phyloP scores from a whole-genome alignment of 345 rosid species.

The Citrus cavaleriei region DNA sequence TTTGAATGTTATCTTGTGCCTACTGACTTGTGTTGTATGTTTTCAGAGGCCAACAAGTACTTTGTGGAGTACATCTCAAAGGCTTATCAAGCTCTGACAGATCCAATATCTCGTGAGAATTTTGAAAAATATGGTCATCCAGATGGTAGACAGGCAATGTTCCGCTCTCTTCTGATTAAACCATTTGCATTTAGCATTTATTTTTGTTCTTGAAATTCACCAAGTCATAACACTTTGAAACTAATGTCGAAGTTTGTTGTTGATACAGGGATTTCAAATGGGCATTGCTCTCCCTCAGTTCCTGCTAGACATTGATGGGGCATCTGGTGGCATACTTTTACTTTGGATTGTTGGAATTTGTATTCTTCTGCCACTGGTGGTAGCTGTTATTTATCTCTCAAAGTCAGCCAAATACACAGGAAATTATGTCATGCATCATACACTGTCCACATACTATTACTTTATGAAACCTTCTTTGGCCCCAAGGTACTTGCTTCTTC shows the following conservation, averaged over 20 bases:
- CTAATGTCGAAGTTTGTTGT: conserved; percentile 15
- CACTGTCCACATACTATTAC: conserved; percentile 81
- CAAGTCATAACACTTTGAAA: conserved; percentile 1
- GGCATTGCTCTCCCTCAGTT: conserved; percentile 99
- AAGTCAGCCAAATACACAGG: conserved; percentile 95
- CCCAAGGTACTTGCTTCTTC: conserved; percentile 60
- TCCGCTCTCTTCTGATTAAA: conserved; percentile 11
- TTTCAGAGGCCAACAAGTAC: conserved; percentile 73
- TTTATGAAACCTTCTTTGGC: conserved; percentile 97
- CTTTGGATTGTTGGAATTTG: conserved; percentile 98
- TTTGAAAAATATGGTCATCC: conserved; percentile 99
- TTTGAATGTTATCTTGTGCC: conserved; percentile 7
- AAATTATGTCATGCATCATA: conserved; percentile 97
- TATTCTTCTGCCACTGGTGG: conserved; percentile 90
- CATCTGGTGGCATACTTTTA: conserved; percentile 92
- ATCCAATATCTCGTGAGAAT: conserved; percentile 91
- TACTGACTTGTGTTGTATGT: conserved; percentile 11
- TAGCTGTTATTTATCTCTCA: conserved; percentile 94
- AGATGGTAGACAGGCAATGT: conserved; percentile 87
- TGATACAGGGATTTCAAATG: conserved; percentile 94
- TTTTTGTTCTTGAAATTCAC: neutral
- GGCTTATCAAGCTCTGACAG: conserved; percentile 97
- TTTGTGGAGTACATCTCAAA: conserved; percentile 91
- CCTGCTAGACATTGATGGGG: conserved; percentile 86
- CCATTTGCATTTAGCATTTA: neutral